These are phyloP conservation scores for Penicillium taxi DNA, from an alignment of 495 filamentous ascomycete genomes.

Conservation along the genomic window DNA sequence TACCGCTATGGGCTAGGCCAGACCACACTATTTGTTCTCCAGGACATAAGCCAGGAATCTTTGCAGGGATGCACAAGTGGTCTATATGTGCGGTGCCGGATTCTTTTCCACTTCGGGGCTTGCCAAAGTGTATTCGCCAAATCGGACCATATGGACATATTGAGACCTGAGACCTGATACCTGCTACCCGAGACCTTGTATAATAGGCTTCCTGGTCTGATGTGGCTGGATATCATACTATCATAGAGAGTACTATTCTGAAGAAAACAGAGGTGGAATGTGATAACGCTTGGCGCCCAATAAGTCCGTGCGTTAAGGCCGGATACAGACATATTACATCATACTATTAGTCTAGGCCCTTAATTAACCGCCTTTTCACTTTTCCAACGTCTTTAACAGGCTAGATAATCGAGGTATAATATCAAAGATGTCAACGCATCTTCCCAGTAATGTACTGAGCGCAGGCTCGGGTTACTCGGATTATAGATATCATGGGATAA, in stretches of 20 bases:
- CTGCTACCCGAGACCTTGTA: too few relatives aligned
- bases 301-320: constrained; percentile 7
- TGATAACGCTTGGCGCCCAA: constrained; percentile 9
- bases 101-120: too few relatives aligned
- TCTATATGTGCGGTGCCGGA: not conserved
- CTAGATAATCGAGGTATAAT: too few relatives aligned
- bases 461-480: not conserved
- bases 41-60: not conserved
- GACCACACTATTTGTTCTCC: not conserved
- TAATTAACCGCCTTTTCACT: constrained; percentile 15
- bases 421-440: not conserved
- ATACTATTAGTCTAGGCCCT: constrained; percentile 14
- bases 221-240: too few relatives aligned
- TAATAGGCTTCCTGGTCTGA: too few relatives aligned
- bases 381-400: too few relatives aligned
- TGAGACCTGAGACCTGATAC: too few relatives aligned
- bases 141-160: too few relatives aligned
- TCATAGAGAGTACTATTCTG: too few relatives aligned
- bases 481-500: not conserved
- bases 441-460: not conserved
- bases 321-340: constrained; percentile 5
- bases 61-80: not conserved
- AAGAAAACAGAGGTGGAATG: too few relatives aligned
- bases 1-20: not conserved
- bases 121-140: too few relatives aligned